phyloP scores from a whole-genome alignment of 176 grass and related monocot genomes.

The Eleusine coracana region DNA sequence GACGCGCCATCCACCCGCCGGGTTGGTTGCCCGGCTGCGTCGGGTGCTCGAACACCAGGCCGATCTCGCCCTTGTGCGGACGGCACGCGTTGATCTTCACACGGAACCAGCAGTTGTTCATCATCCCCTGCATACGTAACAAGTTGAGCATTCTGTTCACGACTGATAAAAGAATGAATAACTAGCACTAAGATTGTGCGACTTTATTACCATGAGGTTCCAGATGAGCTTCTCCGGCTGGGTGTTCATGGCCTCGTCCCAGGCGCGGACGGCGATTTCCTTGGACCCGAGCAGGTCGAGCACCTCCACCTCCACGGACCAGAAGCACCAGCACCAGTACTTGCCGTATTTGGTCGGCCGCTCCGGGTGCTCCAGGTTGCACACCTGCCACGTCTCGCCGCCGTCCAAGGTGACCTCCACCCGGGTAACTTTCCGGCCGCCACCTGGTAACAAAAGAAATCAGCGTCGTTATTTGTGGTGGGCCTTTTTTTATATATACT shows the following conservation, averaged over 20 bases:
- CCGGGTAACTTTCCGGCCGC: constrained; percentile 83
- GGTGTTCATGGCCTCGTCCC: constrained; percentile 88
- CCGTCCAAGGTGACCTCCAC: constrained; percentile 91
- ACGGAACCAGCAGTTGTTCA: constrained; percentile 99
- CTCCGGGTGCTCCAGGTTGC: constrained; percentile 69
- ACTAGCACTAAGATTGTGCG: no score
- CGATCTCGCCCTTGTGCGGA: constrained; percentile 76
- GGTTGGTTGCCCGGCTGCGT: constrained; percentile 78
- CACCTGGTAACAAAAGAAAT: constrained; percentile 43
- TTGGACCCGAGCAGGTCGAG: constrained; percentile 85
- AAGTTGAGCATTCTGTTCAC: neutral
- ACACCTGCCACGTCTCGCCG: constrained; percentile 84
- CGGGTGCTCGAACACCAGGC: constrained; percentile 87
- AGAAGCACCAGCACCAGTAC: constrained; percentile 99
- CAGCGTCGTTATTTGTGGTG: neutral
- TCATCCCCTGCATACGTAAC: constrained; percentile 68
- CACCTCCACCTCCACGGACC: constrained; percentile 85
- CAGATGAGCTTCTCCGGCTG: constrained; percentile 90
- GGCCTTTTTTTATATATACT: no score
- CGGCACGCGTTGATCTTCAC: constrained; percentile 85
- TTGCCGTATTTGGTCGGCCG: constrained; percentile 86
- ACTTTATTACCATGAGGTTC: constrained; percentile 79
- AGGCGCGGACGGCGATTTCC: constrained; percentile 89
- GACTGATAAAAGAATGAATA: no score
- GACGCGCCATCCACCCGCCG: constrained; percentile 88